Conservation (phyloP, 257 asterid species). For the Solanum virginianum region DNA sequence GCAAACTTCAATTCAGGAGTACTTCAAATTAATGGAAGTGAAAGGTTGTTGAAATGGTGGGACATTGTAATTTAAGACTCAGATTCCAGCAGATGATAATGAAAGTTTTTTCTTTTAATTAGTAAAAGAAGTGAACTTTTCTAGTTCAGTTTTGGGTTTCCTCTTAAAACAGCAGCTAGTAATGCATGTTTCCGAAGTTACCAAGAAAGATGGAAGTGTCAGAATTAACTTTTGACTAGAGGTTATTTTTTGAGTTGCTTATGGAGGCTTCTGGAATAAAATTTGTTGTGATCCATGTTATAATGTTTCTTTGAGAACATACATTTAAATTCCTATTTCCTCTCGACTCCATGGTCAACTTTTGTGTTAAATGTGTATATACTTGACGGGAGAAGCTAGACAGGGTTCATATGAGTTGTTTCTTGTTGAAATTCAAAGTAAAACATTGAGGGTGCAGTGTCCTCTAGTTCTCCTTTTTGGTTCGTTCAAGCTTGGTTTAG, state of each 20-base stretch:
- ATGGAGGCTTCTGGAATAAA: background rate
- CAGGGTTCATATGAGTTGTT: background rate
- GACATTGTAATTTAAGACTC: background rate
- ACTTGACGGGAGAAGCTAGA: background rate
- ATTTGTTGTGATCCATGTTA: background rate
- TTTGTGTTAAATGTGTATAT: background rate
- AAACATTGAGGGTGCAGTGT: background rate
- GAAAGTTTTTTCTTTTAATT: background rate
- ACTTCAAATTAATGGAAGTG: background rate
- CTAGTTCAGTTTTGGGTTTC: background rate
- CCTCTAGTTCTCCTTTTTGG: background rate
- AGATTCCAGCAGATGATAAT: background rate
- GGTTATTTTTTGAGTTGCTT: background rate
- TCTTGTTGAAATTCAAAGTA: background rate
- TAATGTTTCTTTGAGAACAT: background rate
- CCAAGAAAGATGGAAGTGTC: background rate
- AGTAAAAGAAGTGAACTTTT: background rate
- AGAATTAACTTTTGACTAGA: background rate
- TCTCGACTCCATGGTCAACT: background rate
- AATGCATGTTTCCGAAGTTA: background rate
- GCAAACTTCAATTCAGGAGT: background rate
- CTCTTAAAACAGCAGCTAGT: background rate
- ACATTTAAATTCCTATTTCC: background rate
- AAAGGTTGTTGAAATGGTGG: background rate
- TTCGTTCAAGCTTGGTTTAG: background rate